phyloP scores from a whole-genome alignment of 2,329 filamentous ascomycete genomes.

The Alternaria incomplexa region DNA sequence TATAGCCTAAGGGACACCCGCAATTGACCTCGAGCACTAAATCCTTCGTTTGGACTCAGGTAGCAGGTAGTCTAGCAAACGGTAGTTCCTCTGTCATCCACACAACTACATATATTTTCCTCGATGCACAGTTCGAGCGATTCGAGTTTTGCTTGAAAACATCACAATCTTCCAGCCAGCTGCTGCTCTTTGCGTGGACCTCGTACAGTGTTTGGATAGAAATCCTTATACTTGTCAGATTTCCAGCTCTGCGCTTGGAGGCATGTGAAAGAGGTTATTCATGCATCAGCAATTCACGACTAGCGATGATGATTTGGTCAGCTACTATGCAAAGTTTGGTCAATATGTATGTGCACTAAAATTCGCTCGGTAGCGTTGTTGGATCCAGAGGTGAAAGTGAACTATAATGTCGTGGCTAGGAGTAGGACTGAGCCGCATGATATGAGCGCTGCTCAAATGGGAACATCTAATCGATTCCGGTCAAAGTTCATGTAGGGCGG shows the following conservation, averaged over 20 bases:
- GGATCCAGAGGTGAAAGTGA: background rate
- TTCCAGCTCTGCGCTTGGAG: background rate
- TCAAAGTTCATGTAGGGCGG: background rate
- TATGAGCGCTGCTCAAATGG: background rate
- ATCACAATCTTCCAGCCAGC: background rate
- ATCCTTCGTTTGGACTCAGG: background rate
- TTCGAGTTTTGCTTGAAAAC: background rate
- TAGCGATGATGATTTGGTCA: background rate
- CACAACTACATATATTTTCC: too few species aligned
- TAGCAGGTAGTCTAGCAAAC: too few species aligned
- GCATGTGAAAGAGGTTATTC: background rate
- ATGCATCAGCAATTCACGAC: background rate
- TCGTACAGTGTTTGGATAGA: background rate
- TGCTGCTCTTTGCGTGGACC: background rate
- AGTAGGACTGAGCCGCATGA: background rate
- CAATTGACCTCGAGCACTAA: background rate
- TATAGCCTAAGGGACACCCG: too few species aligned
- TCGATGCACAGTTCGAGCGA: background rate
- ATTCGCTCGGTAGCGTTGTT: background rate
- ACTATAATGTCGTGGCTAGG: background rate
- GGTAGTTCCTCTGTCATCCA: too few species aligned
- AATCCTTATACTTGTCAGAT: background rate
- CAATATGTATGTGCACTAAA: background rate
- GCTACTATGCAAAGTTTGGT: background rate
- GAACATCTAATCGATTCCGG: background rate